phyloP scores from a whole-genome alignment of 306 rosid species.

The Urtica urens region DNA sequence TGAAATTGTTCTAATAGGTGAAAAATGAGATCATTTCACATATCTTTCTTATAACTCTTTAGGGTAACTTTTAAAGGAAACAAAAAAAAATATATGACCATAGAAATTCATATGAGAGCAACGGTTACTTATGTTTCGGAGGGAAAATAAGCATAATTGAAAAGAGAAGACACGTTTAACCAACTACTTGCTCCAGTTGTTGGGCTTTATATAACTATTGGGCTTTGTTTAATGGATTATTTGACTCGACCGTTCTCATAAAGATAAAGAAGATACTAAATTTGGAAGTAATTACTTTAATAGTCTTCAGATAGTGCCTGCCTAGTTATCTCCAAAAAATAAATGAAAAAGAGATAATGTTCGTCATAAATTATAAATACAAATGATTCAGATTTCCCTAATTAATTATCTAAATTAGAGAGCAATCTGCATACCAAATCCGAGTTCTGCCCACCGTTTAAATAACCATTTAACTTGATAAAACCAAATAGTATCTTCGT shows the following conservation, averaged over 20 bases:
- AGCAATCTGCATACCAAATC: not conserved
- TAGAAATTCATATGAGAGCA: not conserved
- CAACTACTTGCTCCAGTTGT: not conserved
- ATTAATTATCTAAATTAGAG: too few species aligned
- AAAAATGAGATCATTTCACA: conserved; percentile 22
- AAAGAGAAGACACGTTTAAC: not conserved
- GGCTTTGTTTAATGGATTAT: not conserved
- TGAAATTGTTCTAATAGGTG: conserved; percentile 21
- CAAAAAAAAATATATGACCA: not conserved
- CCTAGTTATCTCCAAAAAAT: too few species aligned
- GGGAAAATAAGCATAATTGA: not conserved
- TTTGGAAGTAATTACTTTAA: too few species aligned
- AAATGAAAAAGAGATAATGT: too few species aligned
- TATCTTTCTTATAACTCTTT: conserved; percentile 12
- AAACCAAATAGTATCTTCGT: not conserved
- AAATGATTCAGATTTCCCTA: too few species aligned
- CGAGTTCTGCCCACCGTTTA: conserved; percentile 5
- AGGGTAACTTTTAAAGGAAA: not conserved
- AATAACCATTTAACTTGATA: too few species aligned
- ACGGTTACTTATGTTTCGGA: not conserved
- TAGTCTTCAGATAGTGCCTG: too few species aligned
- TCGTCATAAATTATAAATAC: too few species aligned
- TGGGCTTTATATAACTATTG: conserved; percentile 1
- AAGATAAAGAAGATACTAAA: not conserved
- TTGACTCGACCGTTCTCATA: not conserved